Conservation (phyloP, 345 rosid genomes). For the Dipteronia sinensis region DNA sequence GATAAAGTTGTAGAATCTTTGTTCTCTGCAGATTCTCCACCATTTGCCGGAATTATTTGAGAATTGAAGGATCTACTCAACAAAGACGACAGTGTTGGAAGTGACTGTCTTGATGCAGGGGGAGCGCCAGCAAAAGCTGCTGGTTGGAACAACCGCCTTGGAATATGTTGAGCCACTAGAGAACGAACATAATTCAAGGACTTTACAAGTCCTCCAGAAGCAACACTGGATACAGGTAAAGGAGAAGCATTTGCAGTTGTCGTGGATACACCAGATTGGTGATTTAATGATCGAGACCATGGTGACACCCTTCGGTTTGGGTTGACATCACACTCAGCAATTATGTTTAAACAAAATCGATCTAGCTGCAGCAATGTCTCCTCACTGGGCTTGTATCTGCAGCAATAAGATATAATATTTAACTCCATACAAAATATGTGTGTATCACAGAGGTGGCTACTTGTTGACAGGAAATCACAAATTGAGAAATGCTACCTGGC, state of each 20-base stretch:
- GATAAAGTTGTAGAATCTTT: constrained; percentile 63
- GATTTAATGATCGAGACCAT: constrained; percentile 47
- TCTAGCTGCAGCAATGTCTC: constrained; percentile 89
- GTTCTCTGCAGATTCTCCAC: constrained; percentile 63
- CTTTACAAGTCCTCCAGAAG: constrained; percentile 83
- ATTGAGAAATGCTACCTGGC: not conserved
- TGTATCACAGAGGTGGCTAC: not conserved
- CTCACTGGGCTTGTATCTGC: constrained; percentile 95
- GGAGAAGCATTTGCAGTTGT: constrained; percentile 45
- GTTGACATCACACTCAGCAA: constrained; percentile 74
- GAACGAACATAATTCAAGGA: constrained; percentile 96
- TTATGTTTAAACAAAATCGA: constrained; percentile 72
- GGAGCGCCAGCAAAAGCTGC: constrained; percentile 88
- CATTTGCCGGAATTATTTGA: constrained; percentile 69
- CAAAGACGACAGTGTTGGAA: constrained; percentile 78
- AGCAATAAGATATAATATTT: constrained; percentile 26
- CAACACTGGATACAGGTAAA: constrained; percentile 84
- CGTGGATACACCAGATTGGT: constrained; percentile 35
- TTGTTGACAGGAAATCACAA: not conserved
- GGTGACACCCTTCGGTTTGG: constrained; percentile 53
- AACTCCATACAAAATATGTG: constrained; percentile 5
- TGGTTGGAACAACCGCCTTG: constrained; percentile 82
- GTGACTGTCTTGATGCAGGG: constrained; percentile 70
- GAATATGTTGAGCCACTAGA: constrained; percentile 81
- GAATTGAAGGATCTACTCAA: constrained; percentile 85